Evolutionary conservation across 1,284 basidiomycete species (phyloP), one percentile per base, ranked within the genome.

Genomic region (Farysia itapuensis): DNA sequence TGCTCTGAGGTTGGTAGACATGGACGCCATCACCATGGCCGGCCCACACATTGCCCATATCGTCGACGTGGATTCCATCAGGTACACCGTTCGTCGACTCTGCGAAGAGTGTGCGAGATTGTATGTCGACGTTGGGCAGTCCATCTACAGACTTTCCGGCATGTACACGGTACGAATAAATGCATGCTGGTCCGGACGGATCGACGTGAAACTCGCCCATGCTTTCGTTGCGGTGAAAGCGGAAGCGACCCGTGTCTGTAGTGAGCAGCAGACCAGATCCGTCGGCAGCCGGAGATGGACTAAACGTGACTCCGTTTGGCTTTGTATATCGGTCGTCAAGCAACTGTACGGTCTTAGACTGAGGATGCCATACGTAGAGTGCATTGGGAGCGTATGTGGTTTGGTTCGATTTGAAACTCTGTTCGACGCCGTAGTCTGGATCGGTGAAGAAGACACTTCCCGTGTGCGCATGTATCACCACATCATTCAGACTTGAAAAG

Each of bases 351-450:
- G 61, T 21, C 24, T 34, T 28, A 4, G 41, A 46, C 13, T 37
- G 37, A 1, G 63, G 63, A 14, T 52, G 43, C 63, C 63, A 65
- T 8, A 37, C 39, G 31, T 61, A 65, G 26, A 65, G 37, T 4
- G 37, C 63, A 30, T 65, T 61, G 39, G 63, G 63, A 4, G 63
- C 63, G 21, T 65, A 65, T 24, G 45, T 39, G 5, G 20, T 40
- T 11, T 52, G 14, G 23, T 24, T 15, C 13, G 43, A 28, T 39
- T 57, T 61, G 48, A 61, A 65, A 14, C 40, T 46, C 36, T 65
- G 63, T 46, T 57, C 63, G 20, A 65, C 48, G 31, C 63, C 63
- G 39, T 65, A 65, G 41, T 65, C 63, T 15, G 63, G 63, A 30
- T 65, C 63, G 19, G 63, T 65, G 42, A 65, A 65, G 29, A 65